Evolutionary conservation across 805 yeast genomes (phyloP).

Genomic region (Saccharomyces paradoxus): DNA sequence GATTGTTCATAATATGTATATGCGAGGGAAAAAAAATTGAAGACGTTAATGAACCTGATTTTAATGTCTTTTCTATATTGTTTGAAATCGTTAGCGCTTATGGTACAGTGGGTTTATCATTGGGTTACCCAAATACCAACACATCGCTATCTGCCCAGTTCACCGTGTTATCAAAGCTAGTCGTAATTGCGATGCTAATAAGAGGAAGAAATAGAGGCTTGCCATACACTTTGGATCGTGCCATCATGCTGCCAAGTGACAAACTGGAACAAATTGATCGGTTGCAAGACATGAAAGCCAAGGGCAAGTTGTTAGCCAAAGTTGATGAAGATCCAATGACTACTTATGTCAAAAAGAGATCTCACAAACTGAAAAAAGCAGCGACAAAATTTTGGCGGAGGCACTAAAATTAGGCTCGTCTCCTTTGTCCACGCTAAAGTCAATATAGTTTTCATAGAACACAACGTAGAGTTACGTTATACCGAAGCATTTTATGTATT

Average conservation of each 20-base stretch:
- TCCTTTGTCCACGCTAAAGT: too few species aligned
- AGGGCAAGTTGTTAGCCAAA: background rate
- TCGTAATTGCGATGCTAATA: slow-evolving; percentile 80
- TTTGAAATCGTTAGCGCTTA: slow-evolving; percentile 92
- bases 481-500: background rate
- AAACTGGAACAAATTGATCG: slow-evolving; percentile 53
- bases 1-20: slow-evolving; percentile 75
- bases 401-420: background rate
- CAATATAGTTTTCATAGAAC: too few species aligned
- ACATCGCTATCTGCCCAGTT: slow-evolving; percentile 74
- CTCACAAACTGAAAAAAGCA: slow-evolving; percentile 1
- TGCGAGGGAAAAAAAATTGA: slow-evolving; percentile 66
- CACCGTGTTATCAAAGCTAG: slow-evolving; percentile 64
- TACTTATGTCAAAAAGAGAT: slow-evolving; percentile 16
- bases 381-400: background rate
- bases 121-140: slow-evolving; percentile 64
- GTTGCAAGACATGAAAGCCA: slow-evolving; percentile 36
- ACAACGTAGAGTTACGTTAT: background rate
- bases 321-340: slow-evolving; percentile 20
- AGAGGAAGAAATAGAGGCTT: slow-evolving; percentile 95
- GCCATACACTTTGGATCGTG: slow-evolving; percentile 88
- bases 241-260: slow-evolving; percentile 74
- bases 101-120: slow-evolving; percentile 88
- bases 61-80: slow-evolving; percentile 61
- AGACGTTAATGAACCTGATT: slow-evolving; percentile 37